These are phyloP conservation scores for Trametes polyzona DNA, from an alignment of 1,284 basidiomycete species.

Conservation along the genomic window DNA sequence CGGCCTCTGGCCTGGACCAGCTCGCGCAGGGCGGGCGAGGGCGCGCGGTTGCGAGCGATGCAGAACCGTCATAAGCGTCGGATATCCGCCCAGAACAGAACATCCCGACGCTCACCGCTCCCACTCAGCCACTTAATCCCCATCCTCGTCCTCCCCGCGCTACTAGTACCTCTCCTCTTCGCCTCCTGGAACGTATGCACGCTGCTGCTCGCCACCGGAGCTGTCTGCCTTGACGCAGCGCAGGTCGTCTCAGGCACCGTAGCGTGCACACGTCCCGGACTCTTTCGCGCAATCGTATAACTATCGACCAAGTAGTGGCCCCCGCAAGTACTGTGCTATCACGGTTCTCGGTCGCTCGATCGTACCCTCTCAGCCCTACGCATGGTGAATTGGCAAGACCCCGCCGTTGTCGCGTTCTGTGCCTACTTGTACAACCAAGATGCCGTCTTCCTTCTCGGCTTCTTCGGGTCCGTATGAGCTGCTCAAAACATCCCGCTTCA, in stretches of 20 bases:
- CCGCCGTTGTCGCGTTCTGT: constrained; percentile 17
- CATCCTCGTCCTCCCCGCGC: neutral
- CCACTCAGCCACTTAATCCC: neutral
- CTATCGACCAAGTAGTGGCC: too few relatives aligned
- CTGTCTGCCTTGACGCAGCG: constrained; percentile 15
- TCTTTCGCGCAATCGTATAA: neutral
- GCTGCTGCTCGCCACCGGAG: neutral
- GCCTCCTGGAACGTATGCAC: constrained; percentile 11
- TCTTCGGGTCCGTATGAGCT: constrained; percentile 19
- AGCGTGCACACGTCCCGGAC: neutral
- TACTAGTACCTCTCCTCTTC: neutral
- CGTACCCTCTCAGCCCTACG: neutral
- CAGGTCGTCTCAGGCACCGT: constrained; percentile 1
- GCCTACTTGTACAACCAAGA: constrained; percentile 19
- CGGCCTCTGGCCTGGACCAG: too few relatives aligned
- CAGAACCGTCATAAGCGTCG: too few relatives aligned
- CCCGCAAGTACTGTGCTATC: too few relatives aligned
- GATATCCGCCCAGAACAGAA: too few relatives aligned
- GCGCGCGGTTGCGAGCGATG: neutral
- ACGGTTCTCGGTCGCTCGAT: neutral
- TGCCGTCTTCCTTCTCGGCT: constrained; percentile 21
- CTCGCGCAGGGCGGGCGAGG: neutral
- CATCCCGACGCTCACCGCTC: too few relatives aligned
- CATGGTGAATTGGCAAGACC: constrained; percentile 23
- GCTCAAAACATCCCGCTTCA: neutral